Evolutionary conservation across 2,329 filamentous ascomycete genomes (phyloP).

Genomic region (Botrytis fragariae): DNA sequence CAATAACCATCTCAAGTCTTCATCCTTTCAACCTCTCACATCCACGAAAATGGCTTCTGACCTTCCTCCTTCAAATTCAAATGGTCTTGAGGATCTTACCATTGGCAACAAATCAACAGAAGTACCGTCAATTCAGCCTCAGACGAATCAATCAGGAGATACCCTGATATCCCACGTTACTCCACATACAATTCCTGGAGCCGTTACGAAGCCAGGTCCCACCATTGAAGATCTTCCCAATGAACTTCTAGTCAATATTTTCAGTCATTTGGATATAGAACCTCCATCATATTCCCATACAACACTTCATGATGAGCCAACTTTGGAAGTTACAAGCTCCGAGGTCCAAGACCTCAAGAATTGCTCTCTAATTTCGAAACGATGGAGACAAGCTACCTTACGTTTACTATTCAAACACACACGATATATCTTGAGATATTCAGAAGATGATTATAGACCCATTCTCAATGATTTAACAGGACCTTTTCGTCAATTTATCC

Average conservation of each 20-base stretch:
- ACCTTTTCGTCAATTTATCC: conserved; percentile 41
- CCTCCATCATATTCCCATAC: conserved; percentile 48
- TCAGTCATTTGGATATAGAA: conserved; percentile 51
- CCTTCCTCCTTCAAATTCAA: not conserved
- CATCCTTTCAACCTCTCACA: not conserved
- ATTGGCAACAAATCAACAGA: not conserved
- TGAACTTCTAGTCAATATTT: conserved; percentile 58
- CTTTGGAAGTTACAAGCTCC: conserved; percentile 43
- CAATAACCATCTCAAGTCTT: not conserved
- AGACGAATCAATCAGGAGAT: not conserved
- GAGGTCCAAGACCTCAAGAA: conserved; percentile 51
- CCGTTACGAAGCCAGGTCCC: not conserved
- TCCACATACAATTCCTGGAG: not conserved
- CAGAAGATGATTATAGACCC: conserved; percentile 17
- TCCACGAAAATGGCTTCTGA: not conserved
- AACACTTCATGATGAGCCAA: conserved; percentile 50
- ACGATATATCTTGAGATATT: conserved; percentile 39
- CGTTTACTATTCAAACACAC: conserved; percentile 58
- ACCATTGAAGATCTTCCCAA: conserved; percentile 49
- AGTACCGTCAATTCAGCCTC: not conserved
- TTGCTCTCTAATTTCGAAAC: conserved; percentile 51
- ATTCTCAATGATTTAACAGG: conserved; percentile 26
- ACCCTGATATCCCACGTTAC: not conserved
- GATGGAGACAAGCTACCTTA: conserved; percentile 52
- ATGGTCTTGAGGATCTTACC: not conserved